Evolutionary conservation across 2,329 filamentous ascomycete species (phyloP), one percentile per base, ranked within the genome.

Genomic region (Colletotrichum sp.): DNA sequence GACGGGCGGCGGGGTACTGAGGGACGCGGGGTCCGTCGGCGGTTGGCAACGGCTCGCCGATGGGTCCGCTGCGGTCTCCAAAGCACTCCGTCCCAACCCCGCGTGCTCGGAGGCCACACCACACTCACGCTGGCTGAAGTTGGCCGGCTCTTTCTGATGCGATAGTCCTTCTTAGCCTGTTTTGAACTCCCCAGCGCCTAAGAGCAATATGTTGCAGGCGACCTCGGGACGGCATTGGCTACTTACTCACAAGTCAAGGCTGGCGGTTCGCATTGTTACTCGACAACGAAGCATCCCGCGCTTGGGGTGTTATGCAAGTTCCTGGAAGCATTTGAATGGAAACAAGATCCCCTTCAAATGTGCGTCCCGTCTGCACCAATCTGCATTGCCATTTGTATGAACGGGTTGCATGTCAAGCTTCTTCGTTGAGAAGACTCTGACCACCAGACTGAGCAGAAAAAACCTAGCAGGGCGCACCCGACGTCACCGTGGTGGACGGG

Each of bases 31-130:
- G 44, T 30, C 70, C 64, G 67, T 75, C 61, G 66, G 72, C 62
- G 27, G 75, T 69, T 67, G 61, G 66, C 55, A 32, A 55, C 61
- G 59, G 74, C 70, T 76, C 70, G 59, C 61, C 61, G 72, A 74
- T 49, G 49, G 22, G 32, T 52, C 61, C 67, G 34, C 68, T 49
- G 30, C 36, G 19, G 44, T 22, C 44, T 55, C 29, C 16, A 22
- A 66, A 44, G 44, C 19, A 32, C 16, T 72, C 63, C 44, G 32
- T 73, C 64, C 61, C 44, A 72, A 39, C 52, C 70, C 61, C 44
- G 65, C 12, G n/a, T 36, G 52, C 19, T 34, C 70, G 25, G 44
- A 64, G 34, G 65, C 57, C 44, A 63, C 44, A 63, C 63, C 49
- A 71, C 19, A 19, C 39, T n/a, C 72, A n/a, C 22, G 27, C 29